Conservation (phyloP, 768 basidiomycete genomes). For the Leccinum barrowsii region DNA sequence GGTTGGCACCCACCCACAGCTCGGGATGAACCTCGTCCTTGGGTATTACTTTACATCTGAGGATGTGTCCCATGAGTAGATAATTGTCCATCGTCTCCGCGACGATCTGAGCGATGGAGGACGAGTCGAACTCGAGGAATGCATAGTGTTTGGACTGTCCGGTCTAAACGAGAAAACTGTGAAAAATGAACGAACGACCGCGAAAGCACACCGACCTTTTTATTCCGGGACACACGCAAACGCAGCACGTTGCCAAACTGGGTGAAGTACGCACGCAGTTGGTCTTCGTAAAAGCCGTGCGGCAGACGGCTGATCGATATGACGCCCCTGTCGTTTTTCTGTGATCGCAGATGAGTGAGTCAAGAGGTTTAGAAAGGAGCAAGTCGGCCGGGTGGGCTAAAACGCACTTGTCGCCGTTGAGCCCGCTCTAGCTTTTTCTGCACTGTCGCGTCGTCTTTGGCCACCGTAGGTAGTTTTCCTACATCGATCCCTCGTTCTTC, state of each 20-base stretch:
- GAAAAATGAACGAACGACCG: neutral
- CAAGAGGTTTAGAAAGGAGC: too few species aligned
- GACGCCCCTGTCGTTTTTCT: conserved; percentile 74
- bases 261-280: conserved; percentile 87
- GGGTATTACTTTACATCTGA: conserved; percentile 87
- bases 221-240: conserved; percentile 87
- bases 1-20: conserved; percentile 95
- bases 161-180: conserved; percentile 48
- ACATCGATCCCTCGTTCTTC: conserved; percentile 64
- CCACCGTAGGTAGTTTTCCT: conserved; percentile 73
- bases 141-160: conserved; percentile 96
- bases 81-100: conserved; percentile 99
- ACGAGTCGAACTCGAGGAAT: conserved; percentile 91
- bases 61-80: conserved; percentile 88
- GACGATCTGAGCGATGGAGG: conserved; percentile 88
- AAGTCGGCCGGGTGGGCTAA: too few species aligned
- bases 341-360: neutral
- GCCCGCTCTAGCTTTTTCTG: conserved; percentile 60
- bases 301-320: conserved; percentile 89
- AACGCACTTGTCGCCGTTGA: conserved; percentile 61
- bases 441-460: conserved; percentile 83
- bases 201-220: conserved; percentile 55
- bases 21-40: conserved; percentile 89
- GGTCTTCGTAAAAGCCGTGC: conserved; percentile 96
- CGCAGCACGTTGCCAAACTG: conserved; percentile 93